A percentile compares a stretch with the other conserved stretches of the same genome.
These are phyloP conservation scores for Citropsis articulata DNA, from an alignment of 345 rosid genomes.

Conservation along the genomic window DNA sequence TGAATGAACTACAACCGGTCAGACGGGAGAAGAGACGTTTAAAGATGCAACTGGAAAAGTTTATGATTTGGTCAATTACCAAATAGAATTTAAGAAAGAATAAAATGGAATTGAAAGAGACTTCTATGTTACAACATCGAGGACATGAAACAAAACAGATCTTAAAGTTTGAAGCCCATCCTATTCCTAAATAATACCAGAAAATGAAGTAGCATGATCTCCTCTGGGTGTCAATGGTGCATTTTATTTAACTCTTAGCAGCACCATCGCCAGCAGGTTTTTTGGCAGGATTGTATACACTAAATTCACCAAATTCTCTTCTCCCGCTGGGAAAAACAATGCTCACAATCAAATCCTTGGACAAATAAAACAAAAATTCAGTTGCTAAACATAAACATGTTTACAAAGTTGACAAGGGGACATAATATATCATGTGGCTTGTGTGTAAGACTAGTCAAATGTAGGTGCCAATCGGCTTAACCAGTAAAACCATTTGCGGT, in stretches of 20 bases:
- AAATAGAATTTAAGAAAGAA: background rate
- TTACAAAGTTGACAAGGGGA: background rate
- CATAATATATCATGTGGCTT: background rate
- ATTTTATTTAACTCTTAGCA: background rate
- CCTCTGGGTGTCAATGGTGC: background rate
- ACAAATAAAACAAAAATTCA: conserved; percentile 28
- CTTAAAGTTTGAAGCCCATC: background rate
- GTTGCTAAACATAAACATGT: background rate
- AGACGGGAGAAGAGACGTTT: too few species aligned
- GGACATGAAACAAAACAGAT: background rate
- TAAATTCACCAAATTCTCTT: conserved; percentile 89
- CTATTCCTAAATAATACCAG: background rate
- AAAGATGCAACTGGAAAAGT: too few species aligned
- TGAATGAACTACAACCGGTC: background rate
- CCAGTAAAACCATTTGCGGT: too few species aligned
- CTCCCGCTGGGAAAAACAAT: conserved; percentile 70
- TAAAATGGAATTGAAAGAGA: background rate
- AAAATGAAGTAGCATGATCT: background rate
- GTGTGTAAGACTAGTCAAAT: background rate
- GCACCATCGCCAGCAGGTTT: conserved; percentile 19
- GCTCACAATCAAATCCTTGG: conserved; percentile 51
- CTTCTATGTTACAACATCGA: background rate
- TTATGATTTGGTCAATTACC: too few species aligned
- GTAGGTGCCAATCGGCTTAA: too few species aligned
- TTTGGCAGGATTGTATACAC: conserved; percentile 74